Evolutionary conservation across 768 basidiomycete genomes (phyloP).

Genomic region (Tulasnella calospora): DNA sequence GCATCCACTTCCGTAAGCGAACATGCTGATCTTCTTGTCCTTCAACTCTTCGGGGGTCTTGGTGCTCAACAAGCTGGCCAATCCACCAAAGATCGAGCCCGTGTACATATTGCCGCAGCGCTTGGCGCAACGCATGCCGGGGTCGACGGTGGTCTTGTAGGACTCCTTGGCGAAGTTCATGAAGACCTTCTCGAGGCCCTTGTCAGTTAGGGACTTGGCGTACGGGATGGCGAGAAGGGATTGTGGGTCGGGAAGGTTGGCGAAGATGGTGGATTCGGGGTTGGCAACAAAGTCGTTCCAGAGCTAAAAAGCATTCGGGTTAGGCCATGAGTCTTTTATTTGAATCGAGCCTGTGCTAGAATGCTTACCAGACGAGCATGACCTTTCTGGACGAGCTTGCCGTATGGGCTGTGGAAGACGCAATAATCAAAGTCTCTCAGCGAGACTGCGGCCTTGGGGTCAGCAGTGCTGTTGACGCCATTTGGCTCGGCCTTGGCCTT

Average conservation of each 20-base stretch:
- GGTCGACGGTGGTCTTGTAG: constrained; percentile 69
- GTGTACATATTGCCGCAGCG: constrained; percentile 99
- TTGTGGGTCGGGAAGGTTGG: constrained; percentile 66
- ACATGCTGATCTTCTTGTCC: constrained; percentile 86
- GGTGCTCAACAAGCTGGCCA: constrained; percentile 76
- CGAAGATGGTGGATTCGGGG: constrained; percentile 64
- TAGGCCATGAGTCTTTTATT: neutral
- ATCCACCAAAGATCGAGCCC: constrained; percentile 88
- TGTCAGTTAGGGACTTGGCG: constrained; percentile 80
- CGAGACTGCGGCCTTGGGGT: constrained; percentile 36
- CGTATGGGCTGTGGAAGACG: constrained; percentile 96
- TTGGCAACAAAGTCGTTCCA: constrained; percentile 88
- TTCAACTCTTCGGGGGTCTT: constrained; percentile 64
- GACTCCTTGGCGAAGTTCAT: constrained; percentile 67
- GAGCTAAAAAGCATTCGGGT: constrained; percentile 34
- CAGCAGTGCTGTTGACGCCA: constrained; percentile 38
- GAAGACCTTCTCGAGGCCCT: constrained; percentile 92
- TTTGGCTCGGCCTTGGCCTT: constrained; percentile 40
- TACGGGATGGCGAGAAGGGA: constrained; percentile 60
- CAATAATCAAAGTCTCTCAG: constrained; percentile 68
- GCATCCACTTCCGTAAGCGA: constrained; percentile 94
- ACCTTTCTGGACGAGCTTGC: constrained; percentile 97
- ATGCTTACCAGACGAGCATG: constrained; percentile 70
- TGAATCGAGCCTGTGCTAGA: neutral
- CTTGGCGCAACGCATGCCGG: constrained; percentile 79